A percentile compares a stretch with the other conserved stretches of the same genome.
Evolutionary conservation across 2,329 filamentous ascomycete species (phyloP).

Genomic region (Laburnicola sp.): DNA sequence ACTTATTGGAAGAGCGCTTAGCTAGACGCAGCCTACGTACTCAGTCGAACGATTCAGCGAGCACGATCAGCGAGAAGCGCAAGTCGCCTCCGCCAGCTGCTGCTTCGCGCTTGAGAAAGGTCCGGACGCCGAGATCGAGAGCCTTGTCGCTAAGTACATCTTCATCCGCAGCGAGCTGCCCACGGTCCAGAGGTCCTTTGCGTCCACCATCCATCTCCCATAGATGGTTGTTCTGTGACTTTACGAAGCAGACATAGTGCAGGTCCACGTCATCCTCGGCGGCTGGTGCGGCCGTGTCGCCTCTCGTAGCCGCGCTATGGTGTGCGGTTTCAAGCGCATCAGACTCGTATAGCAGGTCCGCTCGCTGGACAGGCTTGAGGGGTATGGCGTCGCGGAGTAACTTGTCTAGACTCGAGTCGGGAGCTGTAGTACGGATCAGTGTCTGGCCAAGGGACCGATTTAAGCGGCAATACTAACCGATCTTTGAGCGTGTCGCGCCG

Average conservation of each 20-base stretch:
- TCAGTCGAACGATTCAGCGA: constrained; percentile 61
- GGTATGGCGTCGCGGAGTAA: constrained; percentile 72
- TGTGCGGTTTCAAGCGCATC: constrained; percentile 77
- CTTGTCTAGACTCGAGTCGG: constrained; percentile 61
- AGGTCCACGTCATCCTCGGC: constrained; percentile 84
- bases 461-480: constrained; percentile 26
- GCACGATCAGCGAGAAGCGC: constrained; percentile 65
- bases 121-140: constrained; percentile 67
- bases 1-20: not conserved
- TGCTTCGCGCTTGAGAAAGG: constrained; percentile 62
- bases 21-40: not conserved
- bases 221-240: constrained; percentile 67
- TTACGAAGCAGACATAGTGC: constrained; percentile 95
- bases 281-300: constrained; percentile 76
- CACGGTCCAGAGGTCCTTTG: constrained; percentile 72
- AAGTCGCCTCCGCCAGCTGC: constrained; percentile 60
- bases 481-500: constrained; percentile 62
- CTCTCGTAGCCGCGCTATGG: constrained; percentile 71
- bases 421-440: constrained; percentile 36
- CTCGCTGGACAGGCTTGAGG: constrained; percentile 66
- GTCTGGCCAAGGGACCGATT: not conserved
- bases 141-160: constrained; percentile 69
- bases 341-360: constrained; percentile 76
- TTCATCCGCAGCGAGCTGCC: constrained; percentile 47
- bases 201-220: constrained; percentile 81